phyloP scores from a whole-genome alignment of 2,329 filamentous ascomycete genomes.

The Phyllosticta citrichinensis region DNA sequence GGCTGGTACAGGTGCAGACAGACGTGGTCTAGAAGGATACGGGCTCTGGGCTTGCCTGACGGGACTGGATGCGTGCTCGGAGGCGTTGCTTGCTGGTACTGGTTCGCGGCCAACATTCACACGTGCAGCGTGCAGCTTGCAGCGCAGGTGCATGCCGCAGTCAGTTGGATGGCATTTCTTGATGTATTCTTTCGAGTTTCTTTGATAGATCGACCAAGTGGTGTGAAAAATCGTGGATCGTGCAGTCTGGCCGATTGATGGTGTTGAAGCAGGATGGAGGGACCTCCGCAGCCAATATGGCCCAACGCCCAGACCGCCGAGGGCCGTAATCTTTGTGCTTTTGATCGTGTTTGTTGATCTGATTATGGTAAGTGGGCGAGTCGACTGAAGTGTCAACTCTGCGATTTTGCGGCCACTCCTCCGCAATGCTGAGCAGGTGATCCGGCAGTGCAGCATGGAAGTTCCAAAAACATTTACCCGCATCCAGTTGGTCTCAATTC shows the following conservation, averaged over 20 bases:
- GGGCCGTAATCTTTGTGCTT: too few relatives aligned
- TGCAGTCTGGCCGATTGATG: not conserved
- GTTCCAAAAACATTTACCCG: too few relatives aligned
- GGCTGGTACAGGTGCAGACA: not conserved
- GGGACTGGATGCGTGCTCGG: not conserved
- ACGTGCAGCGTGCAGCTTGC: not conserved
- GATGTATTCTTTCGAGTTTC: not conserved
- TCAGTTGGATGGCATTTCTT: not conserved
- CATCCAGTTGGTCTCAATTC: too few relatives aligned
- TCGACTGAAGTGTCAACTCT: too few relatives aligned
- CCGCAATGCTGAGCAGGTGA: too few relatives aligned
- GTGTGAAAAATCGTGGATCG: not conserved
- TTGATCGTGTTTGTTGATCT: too few relatives aligned
- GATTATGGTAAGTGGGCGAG: too few relatives aligned
- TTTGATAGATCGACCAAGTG: not conserved
- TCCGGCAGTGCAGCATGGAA: too few relatives aligned
- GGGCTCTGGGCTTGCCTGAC: not conserved
- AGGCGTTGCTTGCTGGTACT: not conserved
- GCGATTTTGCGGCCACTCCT: too few relatives aligned
- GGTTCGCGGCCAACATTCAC: not conserved
- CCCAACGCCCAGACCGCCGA: too few relatives aligned
- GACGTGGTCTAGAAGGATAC: not conserved
- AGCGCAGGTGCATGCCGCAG: not conserved
- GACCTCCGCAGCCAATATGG: not conserved
- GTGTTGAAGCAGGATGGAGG: not conserved